These are phyloP conservation scores for Cryptosporidium ryanae DNA, from an alignment of 169 alveolate species.

Conservation along the genomic window DNA sequence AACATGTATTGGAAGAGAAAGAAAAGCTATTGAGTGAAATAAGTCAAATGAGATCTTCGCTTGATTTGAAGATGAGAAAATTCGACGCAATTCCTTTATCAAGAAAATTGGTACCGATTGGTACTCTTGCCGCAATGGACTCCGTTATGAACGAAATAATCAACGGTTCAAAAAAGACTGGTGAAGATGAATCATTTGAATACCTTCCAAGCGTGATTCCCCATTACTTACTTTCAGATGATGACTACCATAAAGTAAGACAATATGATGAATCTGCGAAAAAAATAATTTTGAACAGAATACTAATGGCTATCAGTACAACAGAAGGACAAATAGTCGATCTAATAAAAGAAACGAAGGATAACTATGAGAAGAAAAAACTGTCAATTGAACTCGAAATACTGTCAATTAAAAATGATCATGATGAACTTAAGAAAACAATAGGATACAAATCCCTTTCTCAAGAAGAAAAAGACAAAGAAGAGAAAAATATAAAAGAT, in stretches of 20 bases:
- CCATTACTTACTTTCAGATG: slow-evolving; percentile 18
- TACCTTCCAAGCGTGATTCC: slow-evolving; percentile 47
- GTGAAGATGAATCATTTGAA: slow-evolving; percentile 24
- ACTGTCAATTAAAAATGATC: not conserved
- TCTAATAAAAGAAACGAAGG: slow-evolving; percentile 14
- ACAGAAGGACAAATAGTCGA: slow-evolving; percentile 32
- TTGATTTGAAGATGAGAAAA: slow-evolving; percentile 41
- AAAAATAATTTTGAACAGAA: slow-evolving; percentile 10
- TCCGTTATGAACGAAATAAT: slow-evolving; percentile 4
- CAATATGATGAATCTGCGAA: slow-evolving; percentile 22
- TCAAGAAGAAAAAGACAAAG: slow-evolving; percentile 24
- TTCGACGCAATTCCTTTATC: slow-evolving; percentile 48
- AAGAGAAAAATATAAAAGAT: slow-evolving; percentile 13
- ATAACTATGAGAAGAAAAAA: not conserved
- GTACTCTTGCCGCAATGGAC: slow-evolving; percentile 27
- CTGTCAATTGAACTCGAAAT: slow-evolving; percentile 8
- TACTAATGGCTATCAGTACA: slow-evolving; percentile 14
- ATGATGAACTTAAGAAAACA: slow-evolving; percentile 18
- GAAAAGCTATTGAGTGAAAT: slow-evolving; percentile 28
- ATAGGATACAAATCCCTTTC: slow-evolving; percentile 30
- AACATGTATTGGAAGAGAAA: slow-evolving; percentile 20
- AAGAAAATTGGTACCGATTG: slow-evolving; percentile 46
- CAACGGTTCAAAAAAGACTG: not conserved
- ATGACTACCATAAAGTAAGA: slow-evolving; percentile 32
- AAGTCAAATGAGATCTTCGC: slow-evolving; percentile 13